Conservation (phyloP, 2,329 filamentous ascomycete genomes). For the Cryphonectria naterciae region DNA sequence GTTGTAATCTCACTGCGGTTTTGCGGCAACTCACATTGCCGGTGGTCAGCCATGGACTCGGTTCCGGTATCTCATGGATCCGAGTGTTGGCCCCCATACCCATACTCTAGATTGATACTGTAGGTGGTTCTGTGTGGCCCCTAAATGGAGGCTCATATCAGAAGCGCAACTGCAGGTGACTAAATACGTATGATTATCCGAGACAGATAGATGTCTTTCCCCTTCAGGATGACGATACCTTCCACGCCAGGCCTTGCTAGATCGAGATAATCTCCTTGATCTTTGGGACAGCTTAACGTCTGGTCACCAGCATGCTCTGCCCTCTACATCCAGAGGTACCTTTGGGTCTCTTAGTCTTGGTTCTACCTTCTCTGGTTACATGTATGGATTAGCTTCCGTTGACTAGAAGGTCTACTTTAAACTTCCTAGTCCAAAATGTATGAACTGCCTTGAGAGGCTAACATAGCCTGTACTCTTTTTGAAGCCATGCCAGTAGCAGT, state of each 20-base stretch:
- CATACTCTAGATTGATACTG: background rate
- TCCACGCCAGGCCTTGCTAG: background rate
- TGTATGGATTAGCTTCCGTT: background rate
- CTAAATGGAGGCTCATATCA: background rate
- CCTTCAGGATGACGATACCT: background rate
- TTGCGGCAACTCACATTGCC: background rate
- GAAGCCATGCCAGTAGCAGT: background rate
- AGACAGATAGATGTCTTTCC: background rate
- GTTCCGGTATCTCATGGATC: background rate
- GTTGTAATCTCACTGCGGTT: background rate
- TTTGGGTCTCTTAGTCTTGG: background rate
- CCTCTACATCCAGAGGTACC: background rate
- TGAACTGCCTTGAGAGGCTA: background rate
- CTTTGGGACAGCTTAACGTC: background rate
- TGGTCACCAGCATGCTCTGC: background rate
- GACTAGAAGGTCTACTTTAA: background rate
- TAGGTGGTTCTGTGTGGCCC: background rate
- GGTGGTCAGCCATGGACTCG: background rate
- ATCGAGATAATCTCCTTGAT: background rate
- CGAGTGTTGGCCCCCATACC: background rate
- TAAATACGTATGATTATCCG: background rate
- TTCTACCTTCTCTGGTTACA: background rate
- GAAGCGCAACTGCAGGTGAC: background rate
- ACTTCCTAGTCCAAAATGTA: background rate
- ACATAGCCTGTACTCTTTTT: background rate